phyloP scores from a whole-genome alignment of 2,329 filamentous ascomycete species.

The Exophiala xenobiotica region DNA sequence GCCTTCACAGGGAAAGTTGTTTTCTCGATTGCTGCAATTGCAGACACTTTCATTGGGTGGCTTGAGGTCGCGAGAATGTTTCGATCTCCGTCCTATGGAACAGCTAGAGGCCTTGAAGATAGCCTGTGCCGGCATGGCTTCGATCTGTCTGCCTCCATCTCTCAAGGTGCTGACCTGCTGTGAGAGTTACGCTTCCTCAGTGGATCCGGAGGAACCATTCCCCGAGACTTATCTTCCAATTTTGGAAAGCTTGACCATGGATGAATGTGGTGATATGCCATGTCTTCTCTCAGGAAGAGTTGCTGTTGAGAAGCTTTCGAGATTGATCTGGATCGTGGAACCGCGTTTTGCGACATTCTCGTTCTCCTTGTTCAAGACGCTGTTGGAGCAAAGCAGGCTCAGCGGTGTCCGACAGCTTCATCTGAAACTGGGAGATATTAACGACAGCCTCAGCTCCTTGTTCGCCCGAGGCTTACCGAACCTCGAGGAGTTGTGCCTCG shows the following conservation, averaged over 20 bases:
- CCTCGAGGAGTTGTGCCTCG: constrained; percentile 12
- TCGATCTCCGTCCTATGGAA: constrained; percentile 1
- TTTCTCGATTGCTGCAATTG: too few relatives aligned
- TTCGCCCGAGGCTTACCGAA: constrained; percentile 8
- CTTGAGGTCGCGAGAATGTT: too few relatives aligned
- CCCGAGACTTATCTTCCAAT: neutral
- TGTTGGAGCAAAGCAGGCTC: constrained; percentile 5
- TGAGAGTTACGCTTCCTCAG: too few relatives aligned
- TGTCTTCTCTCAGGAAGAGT: neutral
- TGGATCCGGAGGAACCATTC: neutral
- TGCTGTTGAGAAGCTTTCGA: neutral
- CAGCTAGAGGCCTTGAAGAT: too few relatives aligned
- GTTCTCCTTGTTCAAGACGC: neutral
- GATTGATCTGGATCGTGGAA: neutral
- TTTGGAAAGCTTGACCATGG: neutral
- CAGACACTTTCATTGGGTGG: too few relatives aligned
- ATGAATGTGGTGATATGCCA: neutral
- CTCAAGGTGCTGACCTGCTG: too few relatives aligned
- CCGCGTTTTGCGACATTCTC: neutral
- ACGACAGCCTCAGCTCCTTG: neutral
- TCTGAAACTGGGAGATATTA: constrained; percentile 1
- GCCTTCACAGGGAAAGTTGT: too few relatives aligned
- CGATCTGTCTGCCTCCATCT: neutral
- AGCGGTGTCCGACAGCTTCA: constrained; percentile 7
- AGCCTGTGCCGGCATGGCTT: too few relatives aligned